A percentile compares a stretch with the other conserved stretches of the same genome.
These are phyloP conservation scores for Tulasnella sp. DNA, from an alignment of 768 basidiomycete genomes.

Conservation along the genomic window DNA sequence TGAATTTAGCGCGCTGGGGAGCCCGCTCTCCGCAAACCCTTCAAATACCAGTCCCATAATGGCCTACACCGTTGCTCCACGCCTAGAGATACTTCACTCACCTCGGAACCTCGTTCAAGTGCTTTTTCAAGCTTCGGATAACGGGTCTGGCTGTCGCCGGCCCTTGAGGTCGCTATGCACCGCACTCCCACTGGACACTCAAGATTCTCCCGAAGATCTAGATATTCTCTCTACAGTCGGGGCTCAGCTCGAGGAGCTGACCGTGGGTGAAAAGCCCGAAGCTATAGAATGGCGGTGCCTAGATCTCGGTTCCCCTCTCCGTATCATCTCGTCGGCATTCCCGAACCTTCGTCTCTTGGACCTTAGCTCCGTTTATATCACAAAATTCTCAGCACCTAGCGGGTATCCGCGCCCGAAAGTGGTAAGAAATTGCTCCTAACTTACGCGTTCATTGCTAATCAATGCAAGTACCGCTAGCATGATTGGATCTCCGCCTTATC, in stretches of 20 bases:
- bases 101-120: background rate
- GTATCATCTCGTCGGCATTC: background rate
- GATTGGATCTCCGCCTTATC: background rate
- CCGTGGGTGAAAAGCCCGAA: background rate
- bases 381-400: background rate
- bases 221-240: background rate
- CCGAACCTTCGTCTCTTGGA: background rate
- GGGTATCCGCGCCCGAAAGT: background rate
- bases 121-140: background rate
- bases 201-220: background rate
- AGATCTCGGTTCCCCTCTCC: background rate
- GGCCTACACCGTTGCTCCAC: background rate
- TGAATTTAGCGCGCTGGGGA: background rate
- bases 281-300: background rate
- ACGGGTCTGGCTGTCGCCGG: background rate
- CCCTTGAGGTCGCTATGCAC: background rate
- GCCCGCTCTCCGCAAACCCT: too few relatives aligned
- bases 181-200: background rate
- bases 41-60: background rate
- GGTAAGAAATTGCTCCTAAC: background rate
- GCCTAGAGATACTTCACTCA: background rate
- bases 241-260: background rate
- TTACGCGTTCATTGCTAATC: background rate
- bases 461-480: background rate
- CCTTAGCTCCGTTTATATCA: background rate